These are phyloP conservation scores for Phyllachora maydis DNA, from an alignment of 2,329 filamentous ascomycete species.

Conservation along the genomic window DNA sequence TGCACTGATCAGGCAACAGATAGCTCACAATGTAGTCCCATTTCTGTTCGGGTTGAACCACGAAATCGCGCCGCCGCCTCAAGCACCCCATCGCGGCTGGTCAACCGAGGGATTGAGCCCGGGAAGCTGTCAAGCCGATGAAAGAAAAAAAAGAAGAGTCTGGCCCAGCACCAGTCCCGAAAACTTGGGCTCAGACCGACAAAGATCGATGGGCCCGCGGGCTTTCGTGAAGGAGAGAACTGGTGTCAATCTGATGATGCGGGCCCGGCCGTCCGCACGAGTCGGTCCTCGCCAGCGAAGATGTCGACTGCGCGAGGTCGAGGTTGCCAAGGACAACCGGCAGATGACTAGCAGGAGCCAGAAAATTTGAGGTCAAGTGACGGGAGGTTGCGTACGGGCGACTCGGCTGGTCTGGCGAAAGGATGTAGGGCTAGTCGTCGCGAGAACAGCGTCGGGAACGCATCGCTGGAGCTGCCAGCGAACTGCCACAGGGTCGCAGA, in stretches of 20 bases:
- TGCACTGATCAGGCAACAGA: no score
- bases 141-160: conserved; percentile 2
- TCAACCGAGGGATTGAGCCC: conserved; percentile 3
- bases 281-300: conserved; percentile 14
- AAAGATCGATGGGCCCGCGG: conserved; percentile 6
- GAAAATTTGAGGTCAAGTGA: no score
- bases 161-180: conserved; percentile 2
- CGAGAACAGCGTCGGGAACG: no score
- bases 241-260: conserved; percentile 2
- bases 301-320: conserved; percentile 9
- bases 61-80: conserved; percentile 36
- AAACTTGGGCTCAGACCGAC: conserved; percentile 7
- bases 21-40: conserved; percentile 76
- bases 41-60: conserved; percentile 65
- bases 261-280: conserved; percentile 10
- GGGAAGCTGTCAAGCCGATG: conserved; percentile 2
- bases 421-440: no score
- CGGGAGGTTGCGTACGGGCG: no score
- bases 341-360: no score
- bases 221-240: conserved; percentile 6
- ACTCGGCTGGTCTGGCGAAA: no score
- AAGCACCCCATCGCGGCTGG: conserved; percentile 50
- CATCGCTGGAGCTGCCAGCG: no score
- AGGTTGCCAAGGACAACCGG: no score
- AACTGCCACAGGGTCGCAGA: no score